Base-by-base conservation (phyloP, 2,329 filamentous ascomycete genomes). In the Colletotrichum endophyticum region DNA sequence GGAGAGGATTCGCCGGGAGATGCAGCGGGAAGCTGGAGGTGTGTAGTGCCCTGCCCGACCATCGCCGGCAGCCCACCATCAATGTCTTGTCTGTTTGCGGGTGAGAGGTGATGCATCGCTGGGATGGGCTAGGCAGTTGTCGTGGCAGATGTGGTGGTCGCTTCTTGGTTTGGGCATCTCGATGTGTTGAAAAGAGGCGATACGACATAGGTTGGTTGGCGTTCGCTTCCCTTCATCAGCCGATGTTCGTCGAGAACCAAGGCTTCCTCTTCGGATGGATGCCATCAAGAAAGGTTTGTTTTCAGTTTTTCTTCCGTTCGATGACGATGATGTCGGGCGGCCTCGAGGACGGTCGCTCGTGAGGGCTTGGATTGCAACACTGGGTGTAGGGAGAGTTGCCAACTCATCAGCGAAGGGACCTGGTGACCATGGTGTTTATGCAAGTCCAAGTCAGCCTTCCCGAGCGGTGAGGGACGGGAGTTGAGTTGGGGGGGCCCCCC, bases 351-450 rank as follows among this genome's bases (percentile, higher is more conserved):
- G 30, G 44, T 32, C 22, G 19, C 59, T 62, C 59, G 66, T 44
- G 66, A 70, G 57, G 34, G 59, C 11, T 13, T 53, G 59, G 59
- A 72, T 66, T 68, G 66, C 62, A 53, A 76, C 64, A 75, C 63
- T 66, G 67, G n/a, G 53, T 25, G 66, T 69, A 72, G 69, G 76
- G 57, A 66, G 70, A 39, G 49, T 12, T 78, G 76, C 69, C 76
- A 78, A 32, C 76, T 22, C 76, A 78, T 78, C 76, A 76, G 69
- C 5, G 49, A 76, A 57, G 27, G 39, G 64, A 28, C 76, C 73
- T 61, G 76, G 76, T 78, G 76, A 78, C 76, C 73, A 70, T 66
- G 61, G 69, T 69, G 73, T 66, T 67, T 70, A 78, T 78, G 76
- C 76, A 78, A 64, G 73, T 70, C 73, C 74, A 77, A 77, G 75